Evolutionary conservation across 306 rosid species (phyloP), one percentile per base, ranked within the genome.

Genomic region (Cucurbita maxima): DNA sequence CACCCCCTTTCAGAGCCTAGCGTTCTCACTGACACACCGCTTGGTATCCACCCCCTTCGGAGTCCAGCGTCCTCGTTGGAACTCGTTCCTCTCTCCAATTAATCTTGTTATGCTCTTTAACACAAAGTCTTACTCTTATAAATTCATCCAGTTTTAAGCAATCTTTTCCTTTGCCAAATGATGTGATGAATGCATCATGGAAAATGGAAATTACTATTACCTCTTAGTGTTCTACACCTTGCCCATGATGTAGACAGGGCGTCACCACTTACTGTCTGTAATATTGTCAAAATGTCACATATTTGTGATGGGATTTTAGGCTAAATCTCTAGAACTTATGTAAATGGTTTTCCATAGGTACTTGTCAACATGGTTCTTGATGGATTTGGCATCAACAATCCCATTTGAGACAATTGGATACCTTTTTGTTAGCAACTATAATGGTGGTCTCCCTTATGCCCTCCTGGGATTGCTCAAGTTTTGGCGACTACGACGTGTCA

Each of bases 321-420:
- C 44, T 18, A 40, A 45, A 67, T 18, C 43, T 77, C 15, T 55
- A 36, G 8, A 54, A 50, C 59, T 50, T 15, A 15, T 34, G 44
- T 70, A 12, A 68, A 47, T 68, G 20, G 22, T 47, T 22, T 41
- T 20, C 22, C 19, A 45, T 47, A 93, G 98, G 88, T 94, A 90
- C 86, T 56, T 94, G 71, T 86, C 96, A 47, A 82, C 96, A 71
- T 90, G 98, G 98, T 90, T 94, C 77, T 0, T 89, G 63, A 94
- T 94, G 97, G 98, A 94, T 78, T 74, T 87, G 77, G 96, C 95
- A 82, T 90, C 98, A 72, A 89, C 97, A 0, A 62, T 90, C 64
- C 98, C 98, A 48, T 94, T 77, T 62, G 96, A 90, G 59, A 77
- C 79, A 67, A 3, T 90, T 12, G 81, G 81, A 8, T 86, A 72